phyloP scores from a whole-genome alignment of 1,284 basidiomycete genomes.

The Porodaedalea pini region DNA sequence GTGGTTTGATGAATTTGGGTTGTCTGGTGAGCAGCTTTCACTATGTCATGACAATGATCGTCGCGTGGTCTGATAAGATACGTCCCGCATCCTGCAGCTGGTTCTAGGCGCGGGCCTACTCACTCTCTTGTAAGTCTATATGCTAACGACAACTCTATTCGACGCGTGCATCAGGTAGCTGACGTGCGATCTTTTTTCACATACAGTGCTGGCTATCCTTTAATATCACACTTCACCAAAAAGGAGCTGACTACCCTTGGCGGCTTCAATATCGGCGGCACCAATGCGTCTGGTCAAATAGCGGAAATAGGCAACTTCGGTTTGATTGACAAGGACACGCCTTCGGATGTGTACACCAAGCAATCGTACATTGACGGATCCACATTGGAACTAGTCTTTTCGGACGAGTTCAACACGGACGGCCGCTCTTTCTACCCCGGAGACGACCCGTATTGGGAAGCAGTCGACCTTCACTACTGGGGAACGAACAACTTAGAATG shows the following conservation, averaged over 20 bases:
- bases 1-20: constrained; percentile 75
- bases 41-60: background rate
- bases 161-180: no score
- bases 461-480: constrained; percentile 53
- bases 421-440: constrained; percentile 76
- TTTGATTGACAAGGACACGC: constrained; percentile 78
- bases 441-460: constrained; percentile 67
- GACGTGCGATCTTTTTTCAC: constrained; percentile 10
- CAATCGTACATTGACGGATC: constrained; percentile 48
- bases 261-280: constrained; percentile 78
- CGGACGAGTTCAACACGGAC: constrained; percentile 85
- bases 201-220: constrained; percentile 73
- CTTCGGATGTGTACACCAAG: constrained; percentile 55
- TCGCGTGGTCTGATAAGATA: background rate
- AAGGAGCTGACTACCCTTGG: constrained; percentile 48
- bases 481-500: constrained; percentile 58
- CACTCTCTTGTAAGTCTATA: constrained; percentile 62
- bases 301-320: constrained; percentile 67
- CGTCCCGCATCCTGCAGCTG: constrained; percentile 28
- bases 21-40: constrained; percentile 43
- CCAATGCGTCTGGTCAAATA: constrained; percentile 74
- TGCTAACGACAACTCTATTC: background rate
- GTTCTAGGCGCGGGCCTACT: constrained; percentile 60
- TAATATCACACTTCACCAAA: constrained; percentile 65
- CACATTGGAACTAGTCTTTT: constrained; percentile 70